Evolutionary conservation across 331 rosid species (phyloP).

Genomic region (Saraca asoca): DNA sequence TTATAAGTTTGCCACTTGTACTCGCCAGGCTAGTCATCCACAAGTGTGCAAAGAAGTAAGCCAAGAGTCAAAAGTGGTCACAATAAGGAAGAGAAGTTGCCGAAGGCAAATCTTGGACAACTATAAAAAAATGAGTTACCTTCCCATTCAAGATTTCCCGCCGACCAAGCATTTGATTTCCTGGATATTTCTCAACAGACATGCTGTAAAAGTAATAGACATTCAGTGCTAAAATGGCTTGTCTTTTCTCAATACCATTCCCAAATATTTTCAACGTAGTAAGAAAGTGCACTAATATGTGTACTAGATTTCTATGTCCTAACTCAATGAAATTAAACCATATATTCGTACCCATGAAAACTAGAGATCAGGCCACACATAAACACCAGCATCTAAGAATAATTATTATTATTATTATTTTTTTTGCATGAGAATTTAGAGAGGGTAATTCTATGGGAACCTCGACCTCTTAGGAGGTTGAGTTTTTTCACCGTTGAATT

Average conservation of each 20-base stretch:
- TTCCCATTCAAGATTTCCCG: constrained; percentile 72
- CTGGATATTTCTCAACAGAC: constrained; percentile 74
- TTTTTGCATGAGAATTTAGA: too few species aligned
- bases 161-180: constrained; percentile 76
- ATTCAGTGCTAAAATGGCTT: not conserved
- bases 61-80: constrained; percentile 19
- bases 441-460: too few species aligned
- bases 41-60: constrained; percentile 24
- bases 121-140: constrained; percentile 44
- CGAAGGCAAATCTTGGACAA: not conserved
- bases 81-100: constrained; percentile 16
- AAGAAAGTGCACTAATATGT: not conserved
- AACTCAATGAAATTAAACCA: too few species aligned
- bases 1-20: constrained; percentile 82
- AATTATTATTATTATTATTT: too few species aligned
- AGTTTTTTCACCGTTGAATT: too few species aligned
- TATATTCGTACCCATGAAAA: too few species aligned
- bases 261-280: not conserved
- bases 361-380: too few species aligned
- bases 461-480: too few species aligned
- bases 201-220: constrained; percentile 45
- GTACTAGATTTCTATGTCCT: too few species aligned
- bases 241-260: not conserved
- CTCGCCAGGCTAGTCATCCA: constrained; percentile 59
- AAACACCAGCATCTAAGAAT: too few species aligned